A percentile compares a stretch with the other conserved stretches of the same genome.
Conservation (phyloP, 1,284 basidiomycete species). For the Volvariella surrecta region DNA sequence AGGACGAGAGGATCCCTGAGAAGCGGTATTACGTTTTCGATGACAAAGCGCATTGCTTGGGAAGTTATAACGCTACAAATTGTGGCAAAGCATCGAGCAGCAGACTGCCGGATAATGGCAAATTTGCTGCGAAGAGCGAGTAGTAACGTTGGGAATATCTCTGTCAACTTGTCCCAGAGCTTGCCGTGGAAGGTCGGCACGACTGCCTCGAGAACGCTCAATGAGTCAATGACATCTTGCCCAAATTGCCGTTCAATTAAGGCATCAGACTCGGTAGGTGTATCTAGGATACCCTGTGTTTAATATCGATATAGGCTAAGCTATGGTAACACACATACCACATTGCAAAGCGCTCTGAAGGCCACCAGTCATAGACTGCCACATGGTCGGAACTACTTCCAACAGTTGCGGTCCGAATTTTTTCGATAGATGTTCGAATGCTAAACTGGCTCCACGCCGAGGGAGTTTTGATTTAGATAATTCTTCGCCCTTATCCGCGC, state of each 20-base stretch:
- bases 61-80: slow-evolving; percentile 82
- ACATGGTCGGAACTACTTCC: slow-evolving; percentile 81
- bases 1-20: slow-evolving; percentile 78
- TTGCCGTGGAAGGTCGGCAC: slow-evolving; percentile 68
- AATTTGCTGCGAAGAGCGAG: slow-evolving; percentile 76
- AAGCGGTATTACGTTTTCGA: slow-evolving; percentile 81
- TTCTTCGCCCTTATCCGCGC: slow-evolving; percentile 37
- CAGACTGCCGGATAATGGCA: slow-evolving; percentile 84
- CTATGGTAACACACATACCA: slow-evolving; percentile 32
- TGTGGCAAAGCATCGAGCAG: slow-evolving; percentile 82
- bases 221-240: slow-evolving; percentile 89
- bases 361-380: slow-evolving; percentile 86
- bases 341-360: slow-evolving; percentile 61
- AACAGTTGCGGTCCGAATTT: slow-evolving; percentile 75
- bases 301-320: slow-evolving; percentile 7
- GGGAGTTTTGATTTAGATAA: slow-evolving; percentile 49
- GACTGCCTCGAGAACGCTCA: slow-evolving; percentile 84
- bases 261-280: slow-evolving; percentile 46
- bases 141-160: slow-evolving; percentile 73
- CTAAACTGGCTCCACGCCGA: slow-evolving; percentile 80
- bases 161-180: slow-evolving; percentile 62
- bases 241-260: slow-evolving; percentile 68
- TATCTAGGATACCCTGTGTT: slow-evolving; percentile 26
- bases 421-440: slow-evolving; percentile 72
- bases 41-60: slow-evolving; percentile 82